Base-by-base conservation (phyloP, 2,329 filamentous ascomycete species). In the Sporothrix pseudoabietina region DNA sequence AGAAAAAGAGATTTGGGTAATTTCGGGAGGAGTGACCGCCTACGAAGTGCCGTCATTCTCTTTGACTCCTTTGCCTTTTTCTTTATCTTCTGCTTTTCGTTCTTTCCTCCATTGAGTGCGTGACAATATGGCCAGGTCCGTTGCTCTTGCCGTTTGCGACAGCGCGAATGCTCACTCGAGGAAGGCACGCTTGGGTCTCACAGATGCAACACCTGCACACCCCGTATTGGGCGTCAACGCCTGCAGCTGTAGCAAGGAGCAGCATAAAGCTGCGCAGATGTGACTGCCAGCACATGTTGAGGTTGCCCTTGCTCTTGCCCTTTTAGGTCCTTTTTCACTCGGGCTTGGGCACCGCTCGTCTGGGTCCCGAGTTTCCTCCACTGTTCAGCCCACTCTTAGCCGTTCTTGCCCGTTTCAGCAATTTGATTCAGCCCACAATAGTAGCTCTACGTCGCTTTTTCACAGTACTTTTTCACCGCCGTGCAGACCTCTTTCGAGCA, bases 301-400 rank as follows among this genome's bases (percentile, higher is more conserved):
- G 55, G 35, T 65, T 12, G 63, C 52, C 59, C 57, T n/a, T n/a
- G n/a, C 35, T 5, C 35, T 44, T 54, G 44, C 49, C 44, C 44
- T 19, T 52, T 26, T 32, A 63, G 32, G 57, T 63, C 57, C 57
- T 66, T 49, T 49, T 49, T 49, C 44, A 49, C 44, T 49, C 8
- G 35, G 3, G 35, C 3, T 66, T 66, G 47, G 47, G 61, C 59
- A 44, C 52, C 57, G 49, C n/a, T 66, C 22, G 26, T 59, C 39
- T 52, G 63, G 54, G 52, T 47, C 71, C 54, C 52, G 57, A 54
- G 39, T 44, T 55, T 35, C 26, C 54, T 41, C 63, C 71, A 72
- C 44, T 61, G 30, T 10, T 52, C 35, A 72, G 63, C 71, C 71
- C 71, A 72, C 65, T 72, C 65, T 63, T 69, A 49, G 65, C 63